Evolutionary conservation across 371 early-diverging fungal species (phyloP), one percentile per base, ranked within the genome.

Genomic region (Entomophthora muscae): DNA sequence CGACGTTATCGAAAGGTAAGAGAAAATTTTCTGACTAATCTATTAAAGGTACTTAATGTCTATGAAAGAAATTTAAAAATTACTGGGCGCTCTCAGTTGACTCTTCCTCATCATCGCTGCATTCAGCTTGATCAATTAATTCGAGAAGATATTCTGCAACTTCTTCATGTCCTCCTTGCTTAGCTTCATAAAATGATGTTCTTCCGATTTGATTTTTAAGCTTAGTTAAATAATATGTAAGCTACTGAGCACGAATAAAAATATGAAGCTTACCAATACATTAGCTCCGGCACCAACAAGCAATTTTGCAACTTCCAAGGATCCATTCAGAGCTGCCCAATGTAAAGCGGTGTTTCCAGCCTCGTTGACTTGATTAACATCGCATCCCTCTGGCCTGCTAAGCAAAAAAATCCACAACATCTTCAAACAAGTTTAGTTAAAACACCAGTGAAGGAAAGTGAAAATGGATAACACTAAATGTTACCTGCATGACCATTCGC

Each of bases 261-360:
- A 22, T 30, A 66, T 55, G 53, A n/a, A 64, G 1, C 33, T 66
- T 82, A 85, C 83, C 76, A 78, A 79, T 65, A 77, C 77, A 66
- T 83, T 78, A 32, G 77, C 82, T 54, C 75, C 93, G 78, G 67
- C 66, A 24, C 70, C 68, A 13, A 85, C 74, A 64, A 91, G 68
- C 31, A 73, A 3, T 67, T 84, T 71, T 7, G 85, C 88, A 22
- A 77, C 76, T 61, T 81, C 78, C 63, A 73, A 64, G 57, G 88
- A 83, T 2, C 92, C 91, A 70, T 90, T 93, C 30, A 90, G 70
- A 3, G 89, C 85, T 53, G 89, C 88, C 91, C 91, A 90, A 70
- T 93, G 93, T 57, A 93, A 75, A 24, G 93, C 79, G 17, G 90
- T 84, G 65, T 84, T 85, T 58, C 88, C 89, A 68, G 86, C 78